Percentiles rank a stretch among this genome's conserved stretches.
Conservation (phyloP, 495 filamentous ascomycete species). For the Halenospora varia region DNA sequence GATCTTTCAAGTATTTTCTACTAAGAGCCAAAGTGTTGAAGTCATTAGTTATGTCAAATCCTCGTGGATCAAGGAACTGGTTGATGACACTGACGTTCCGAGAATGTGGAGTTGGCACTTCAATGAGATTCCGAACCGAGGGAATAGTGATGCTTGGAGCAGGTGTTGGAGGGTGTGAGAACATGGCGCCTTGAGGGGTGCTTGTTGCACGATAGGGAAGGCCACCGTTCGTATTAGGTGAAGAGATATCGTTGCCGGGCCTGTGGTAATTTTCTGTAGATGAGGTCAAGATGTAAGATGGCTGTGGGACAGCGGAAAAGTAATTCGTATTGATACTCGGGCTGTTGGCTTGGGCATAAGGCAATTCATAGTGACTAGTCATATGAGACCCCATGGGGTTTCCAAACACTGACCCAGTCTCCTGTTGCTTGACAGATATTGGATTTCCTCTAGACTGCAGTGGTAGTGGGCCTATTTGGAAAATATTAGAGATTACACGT, state of each 20-base stretch:
- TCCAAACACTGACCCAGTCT: not conserved
- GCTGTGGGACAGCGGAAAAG: not conserved
- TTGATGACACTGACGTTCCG: not conserved
- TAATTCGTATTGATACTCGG: not conserved
- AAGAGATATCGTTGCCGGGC: not conserved
- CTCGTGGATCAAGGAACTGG: not conserved
- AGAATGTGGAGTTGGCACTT: not conserved
- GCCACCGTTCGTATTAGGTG: not conserved
- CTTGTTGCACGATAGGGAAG: no score
- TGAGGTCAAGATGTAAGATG: not conserved
- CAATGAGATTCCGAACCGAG: not conserved
- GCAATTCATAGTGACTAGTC: not conserved
- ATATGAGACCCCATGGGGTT: not conserved
- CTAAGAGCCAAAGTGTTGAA: not conserved
- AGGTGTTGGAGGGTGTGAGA: not conserved
- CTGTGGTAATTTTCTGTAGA: not conserved
- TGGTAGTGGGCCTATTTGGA: not conserved
- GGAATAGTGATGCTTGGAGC: not conserved
- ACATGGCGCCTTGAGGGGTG: not conserved
- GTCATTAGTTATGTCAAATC: not conserved
- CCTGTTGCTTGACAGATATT: not conserved
- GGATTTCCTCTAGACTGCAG: not conserved
- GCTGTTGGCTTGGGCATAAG: not conserved
- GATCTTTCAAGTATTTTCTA: not conserved
- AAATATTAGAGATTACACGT: not conserved